Evolutionary conservation across 495 filamentous ascomycete species (phyloP).

Genomic region (Xylaria castorea): DNA sequence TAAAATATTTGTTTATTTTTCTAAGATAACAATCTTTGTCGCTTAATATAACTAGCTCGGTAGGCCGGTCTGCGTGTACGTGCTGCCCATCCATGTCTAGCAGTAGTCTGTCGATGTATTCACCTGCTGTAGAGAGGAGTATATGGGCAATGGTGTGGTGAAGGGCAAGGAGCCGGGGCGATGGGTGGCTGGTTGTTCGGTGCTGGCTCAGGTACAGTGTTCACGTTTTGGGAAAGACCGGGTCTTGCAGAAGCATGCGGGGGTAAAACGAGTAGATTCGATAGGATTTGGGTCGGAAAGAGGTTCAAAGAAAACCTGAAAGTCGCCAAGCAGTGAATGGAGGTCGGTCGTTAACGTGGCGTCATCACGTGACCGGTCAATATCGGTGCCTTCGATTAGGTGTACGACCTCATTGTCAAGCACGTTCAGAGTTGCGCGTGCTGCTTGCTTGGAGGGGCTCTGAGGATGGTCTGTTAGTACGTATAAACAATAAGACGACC

Average conservation of each 20-base stretch:
- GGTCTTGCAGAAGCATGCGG: not conserved
- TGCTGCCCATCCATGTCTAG: not conserved
- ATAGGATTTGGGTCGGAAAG: not conserved
- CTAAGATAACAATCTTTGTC: no score
- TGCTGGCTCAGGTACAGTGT: not conserved
- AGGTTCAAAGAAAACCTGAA: not conserved
- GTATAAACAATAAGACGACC: no score
- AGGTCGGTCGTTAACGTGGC: not conserved
- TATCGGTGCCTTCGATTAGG: not conserved
- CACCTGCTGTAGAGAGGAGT: not conserved
- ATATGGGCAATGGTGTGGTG: not conserved
- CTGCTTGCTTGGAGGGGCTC: constrained; percentile 25
- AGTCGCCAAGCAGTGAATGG: not conserved
- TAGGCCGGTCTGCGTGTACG: not conserved
- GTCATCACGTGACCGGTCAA: not conserved
- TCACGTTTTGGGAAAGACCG: not conserved
- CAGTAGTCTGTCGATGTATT: not conserved
- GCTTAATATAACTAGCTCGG: no score
- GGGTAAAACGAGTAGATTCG: not conserved
- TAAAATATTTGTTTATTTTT: no score
- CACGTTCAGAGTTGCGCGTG: constrained; percentile 11
- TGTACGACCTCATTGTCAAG: not conserved
- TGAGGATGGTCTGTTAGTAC: not conserved
- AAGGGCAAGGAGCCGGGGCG: not conserved
- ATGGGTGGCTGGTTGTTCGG: not conserved